A percentile compares a stretch with the other conserved stretches of the same genome.
Evolutionary conservation across 345 rosid species (phyloP).

Genomic region (Euphorbia tirucalli): DNA sequence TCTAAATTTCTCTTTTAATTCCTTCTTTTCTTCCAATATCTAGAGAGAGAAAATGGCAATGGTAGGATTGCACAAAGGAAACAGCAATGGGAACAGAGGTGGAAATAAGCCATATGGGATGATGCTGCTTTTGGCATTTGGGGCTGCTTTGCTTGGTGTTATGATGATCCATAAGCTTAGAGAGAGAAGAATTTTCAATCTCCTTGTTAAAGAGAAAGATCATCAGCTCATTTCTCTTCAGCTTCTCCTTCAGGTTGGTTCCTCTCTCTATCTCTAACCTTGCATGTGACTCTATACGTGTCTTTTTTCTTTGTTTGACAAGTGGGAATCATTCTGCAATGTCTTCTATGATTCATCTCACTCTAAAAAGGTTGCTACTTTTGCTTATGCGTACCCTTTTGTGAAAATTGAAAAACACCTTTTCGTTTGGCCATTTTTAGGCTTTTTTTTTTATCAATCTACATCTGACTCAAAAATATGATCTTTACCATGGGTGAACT

Average conservation of each 20-base stretch:
- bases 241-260: conserved; percentile 52
- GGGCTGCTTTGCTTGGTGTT: conserved; percentile 54
- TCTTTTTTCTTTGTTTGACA: conserved; percentile 21
- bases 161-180: conserved; percentile 51
- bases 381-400: background rate
- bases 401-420: background rate
- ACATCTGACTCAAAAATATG: background rate
- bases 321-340: conserved; percentile 13
- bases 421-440: too few species aligned
- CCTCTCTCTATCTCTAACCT: conserved; percentile 8
- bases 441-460: background rate
- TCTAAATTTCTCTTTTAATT: background rate
- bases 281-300: conserved; percentile 16
- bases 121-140: conserved; percentile 55
- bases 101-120: conserved; percentile 33
- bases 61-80: conserved; percentile 34
- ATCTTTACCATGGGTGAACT: background rate
- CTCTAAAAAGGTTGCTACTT: background rate
- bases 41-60: conserved; percentile 22
- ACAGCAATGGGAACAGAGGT: background rate
- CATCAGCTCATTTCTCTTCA: conserved; percentile 45
- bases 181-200: conserved; percentile 51
- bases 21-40: background rate
- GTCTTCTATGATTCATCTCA: background rate
- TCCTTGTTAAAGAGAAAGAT: conserved; percentile 48